phyloP scores from a whole-genome alignment of 2,329 filamentous ascomycete genomes.

The Knufia fluminis region DNA sequence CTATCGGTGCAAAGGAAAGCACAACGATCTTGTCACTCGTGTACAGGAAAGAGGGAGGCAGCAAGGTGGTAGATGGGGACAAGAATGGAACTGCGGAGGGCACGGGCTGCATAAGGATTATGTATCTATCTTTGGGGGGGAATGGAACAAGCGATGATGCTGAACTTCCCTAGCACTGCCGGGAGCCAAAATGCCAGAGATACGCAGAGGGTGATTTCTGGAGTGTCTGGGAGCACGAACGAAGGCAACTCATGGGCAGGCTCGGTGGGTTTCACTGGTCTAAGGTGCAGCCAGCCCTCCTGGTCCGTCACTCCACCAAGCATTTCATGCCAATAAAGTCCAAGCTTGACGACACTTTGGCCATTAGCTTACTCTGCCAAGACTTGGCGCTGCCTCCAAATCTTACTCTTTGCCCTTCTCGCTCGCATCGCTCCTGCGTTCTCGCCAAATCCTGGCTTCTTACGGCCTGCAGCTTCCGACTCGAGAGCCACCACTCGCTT shows the following conservation, averaged over 20 bases:
- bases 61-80: background rate
- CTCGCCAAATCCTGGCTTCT: background rate
- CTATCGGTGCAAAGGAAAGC: background rate
- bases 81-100: background rate
- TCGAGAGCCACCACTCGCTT: background rate
- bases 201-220: slow-evolving; percentile 4
- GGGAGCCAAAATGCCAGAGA: slow-evolving; percentile 3
- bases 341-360: slow-evolving; percentile 1
- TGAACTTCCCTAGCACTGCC: background rate
- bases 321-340: slow-evolving; percentile 7
- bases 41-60: background rate
- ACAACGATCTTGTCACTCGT: background rate
- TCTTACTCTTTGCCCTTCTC: background rate
- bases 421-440: background rate
- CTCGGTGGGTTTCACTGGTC: slow-evolving; percentile 1
- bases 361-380: slow-evolving; percentile 5
- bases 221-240: slow-evolving; percentile 3
- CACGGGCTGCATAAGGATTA: slow-evolving; percentile 8
- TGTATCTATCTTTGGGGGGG: slow-evolving; percentile 1
- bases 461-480: background rate
- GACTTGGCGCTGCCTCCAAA: slow-evolving; percentile 5
- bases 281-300: slow-evolving; percentile 4
- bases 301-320: slow-evolving; percentile 1
- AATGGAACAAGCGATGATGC: slow-evolving; percentile 1
- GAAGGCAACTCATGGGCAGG: background rate